Evolutionary conservation across 2,329 filamentous ascomycete genomes (phyloP).

Genomic region (Xylariomycetidae sp.): DNA sequence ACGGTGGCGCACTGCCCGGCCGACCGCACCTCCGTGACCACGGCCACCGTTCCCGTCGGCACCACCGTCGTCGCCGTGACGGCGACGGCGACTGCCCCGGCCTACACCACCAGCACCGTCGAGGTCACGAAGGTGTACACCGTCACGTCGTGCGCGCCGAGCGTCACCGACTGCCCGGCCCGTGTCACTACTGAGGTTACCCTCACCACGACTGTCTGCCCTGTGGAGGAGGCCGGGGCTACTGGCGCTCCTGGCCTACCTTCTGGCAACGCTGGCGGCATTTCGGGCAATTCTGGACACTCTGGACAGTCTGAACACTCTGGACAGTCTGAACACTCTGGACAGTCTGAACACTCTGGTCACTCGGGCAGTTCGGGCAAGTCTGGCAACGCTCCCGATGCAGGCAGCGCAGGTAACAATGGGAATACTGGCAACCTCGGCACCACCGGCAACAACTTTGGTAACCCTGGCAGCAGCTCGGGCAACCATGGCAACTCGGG

Average conservation of each 20-base stretch:
- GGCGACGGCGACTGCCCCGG: constrained; percentile 12
- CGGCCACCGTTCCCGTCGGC: constrained; percentile 18
- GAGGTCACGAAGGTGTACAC: constrained; percentile 22
- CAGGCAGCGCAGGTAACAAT: too few species aligned
- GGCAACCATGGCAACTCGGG: too few species aligned
- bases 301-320: too few species aligned
- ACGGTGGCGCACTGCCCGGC: too few species aligned
- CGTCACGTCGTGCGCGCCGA: constrained; percentile 23
- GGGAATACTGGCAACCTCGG: too few species aligned
- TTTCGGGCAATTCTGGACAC: constrained; percentile 10
- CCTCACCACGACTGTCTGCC: constrained; percentile 23
- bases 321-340: too few species aligned
- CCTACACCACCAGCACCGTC: constrained; percentile 23
- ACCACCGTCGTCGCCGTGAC: constrained; percentile 16
- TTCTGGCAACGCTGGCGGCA: constrained; percentile 2
- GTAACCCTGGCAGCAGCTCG: too few species aligned
- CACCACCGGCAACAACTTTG: too few species aligned
- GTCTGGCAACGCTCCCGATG: too few species aligned
- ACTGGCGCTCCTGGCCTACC: constrained; percentile 1
- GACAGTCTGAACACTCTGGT: too few species aligned
- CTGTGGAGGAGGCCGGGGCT: constrained; percentile 10
- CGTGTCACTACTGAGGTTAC: constrained; percentile 24
- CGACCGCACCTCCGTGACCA: constrained; percentile 16
- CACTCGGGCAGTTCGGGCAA: too few species aligned
- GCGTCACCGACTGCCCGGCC: constrained; percentile 22